Base-by-base conservation (phyloP, 129 eudicot genomes). In the Pittosporum tobira region DNA sequence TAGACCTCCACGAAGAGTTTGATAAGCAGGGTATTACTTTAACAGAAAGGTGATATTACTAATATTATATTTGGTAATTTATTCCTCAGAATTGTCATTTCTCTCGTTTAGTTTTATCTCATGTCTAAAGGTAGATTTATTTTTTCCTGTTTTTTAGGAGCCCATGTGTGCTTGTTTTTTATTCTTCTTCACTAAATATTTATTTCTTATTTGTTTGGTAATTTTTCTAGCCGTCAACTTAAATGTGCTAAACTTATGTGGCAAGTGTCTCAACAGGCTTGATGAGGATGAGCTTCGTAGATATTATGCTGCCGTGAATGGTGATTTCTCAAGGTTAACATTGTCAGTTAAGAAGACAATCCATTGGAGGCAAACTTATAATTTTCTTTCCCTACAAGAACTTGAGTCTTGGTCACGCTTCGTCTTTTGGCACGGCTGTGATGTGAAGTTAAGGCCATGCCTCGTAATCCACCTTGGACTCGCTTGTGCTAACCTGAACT, bases 391-490 rank as follows among this genome's bases (percentile, higher is more conserved):
- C 34, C 59, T 66, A 38, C 73, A 82, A 73, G 90, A 86, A 71
- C 95, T 86, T 27, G 69, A 79, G 59, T 73, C 51, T 43, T 86
- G 95, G 95, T 77, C 59, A 45, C 58, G 72, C 20, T 67, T 79
- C 27, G 79, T 86, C 59, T 86, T 75, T 74, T 86, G 95, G 95
- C 95, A 81, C 76, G 83, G 85, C 37, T 61, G 50, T 67, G 94
- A 85, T 76, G 55, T 28, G 37, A 72, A 67, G 72, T 70, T 46
- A 57, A 77, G 74, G 28, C 94, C 80, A 57, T 78, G 79, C 76
- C 88, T 85, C 64, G 57, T 85, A 48, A 54, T 85, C 16, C 86
- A 89, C 38, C 66, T 81, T 57, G 88, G 85, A 58, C 70, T 69
- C 25, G 94, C 94, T 45, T 71, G 73, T 71, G 66, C 83, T 45